Evolutionary conservation across 1,284 basidiomycete genomes (phyloP).

Genomic region (Leccinum pachyderme): DNA sequence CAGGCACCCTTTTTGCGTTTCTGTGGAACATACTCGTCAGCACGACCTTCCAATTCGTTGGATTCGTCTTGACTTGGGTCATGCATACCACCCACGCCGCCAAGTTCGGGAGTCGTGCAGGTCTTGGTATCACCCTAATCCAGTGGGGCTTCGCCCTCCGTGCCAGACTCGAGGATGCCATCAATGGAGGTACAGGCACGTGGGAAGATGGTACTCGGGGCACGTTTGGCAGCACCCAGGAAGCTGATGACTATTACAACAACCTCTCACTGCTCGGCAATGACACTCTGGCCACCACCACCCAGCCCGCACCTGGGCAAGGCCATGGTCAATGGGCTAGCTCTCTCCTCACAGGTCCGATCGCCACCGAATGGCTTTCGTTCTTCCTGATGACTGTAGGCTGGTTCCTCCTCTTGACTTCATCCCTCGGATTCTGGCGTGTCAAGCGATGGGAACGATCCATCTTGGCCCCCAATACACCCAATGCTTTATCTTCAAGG

Average conservation of each 20-base stretch:
- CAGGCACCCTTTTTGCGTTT: conserved; percentile 83
- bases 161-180: conserved; percentile 34
- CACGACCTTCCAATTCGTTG: conserved; percentile 96
- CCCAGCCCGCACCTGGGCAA: conserved; percentile 13
- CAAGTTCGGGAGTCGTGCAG: conserved; percentile 91
- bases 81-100: conserved; percentile 95
- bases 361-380: conserved; percentile 83
- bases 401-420: conserved; percentile 91
- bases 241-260: conserved; percentile 48
- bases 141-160: conserved; percentile 92
- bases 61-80: conserved; percentile 92
- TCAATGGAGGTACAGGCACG: conserved; percentile 28
- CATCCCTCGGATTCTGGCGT: conserved; percentile 87
- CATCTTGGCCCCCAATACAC: conserved; percentile 53
- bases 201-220: conserved; percentile 28
- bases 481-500: conserved; percentile 23
- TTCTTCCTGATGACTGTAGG: conserved; percentile 94
- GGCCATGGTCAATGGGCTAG: conserved; percentile 22
- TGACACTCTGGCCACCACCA: conserved; percentile 10
- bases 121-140: conserved; percentile 92
- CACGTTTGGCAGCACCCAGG: conserved; percentile 44
- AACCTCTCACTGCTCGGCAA: conserved; percentile 12
- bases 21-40: conserved; percentile 93
- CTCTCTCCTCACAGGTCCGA: conserved; percentile 45
- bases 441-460: conserved; percentile 86